Evolutionary conservation across 768 basidiomycete species (phyloP), one percentile per base, ranked within the genome.

Genomic region (Epithele typhae): DNA sequence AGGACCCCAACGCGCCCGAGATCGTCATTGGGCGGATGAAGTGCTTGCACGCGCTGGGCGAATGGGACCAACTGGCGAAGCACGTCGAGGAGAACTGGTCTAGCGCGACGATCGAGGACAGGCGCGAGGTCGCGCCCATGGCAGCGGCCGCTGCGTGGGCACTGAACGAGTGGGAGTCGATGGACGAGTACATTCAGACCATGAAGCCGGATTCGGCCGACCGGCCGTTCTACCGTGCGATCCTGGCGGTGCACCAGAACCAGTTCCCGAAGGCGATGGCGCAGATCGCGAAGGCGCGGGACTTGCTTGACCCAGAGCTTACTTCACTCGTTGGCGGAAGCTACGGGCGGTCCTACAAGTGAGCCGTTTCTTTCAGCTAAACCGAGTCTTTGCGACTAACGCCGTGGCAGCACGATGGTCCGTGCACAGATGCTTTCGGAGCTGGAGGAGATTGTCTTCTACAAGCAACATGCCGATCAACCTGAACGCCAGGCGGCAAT

Each of bases 341-440:
- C 46, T 98, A 98, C 69, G 92, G 90, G n/a, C 81, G 95, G 27
- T 90, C 93, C 2, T 98, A 98, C 67, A 92, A 92, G 94, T 95
- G 55, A 68, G 80, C 64, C 9, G 15, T 21, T 39, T 35, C 3
- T 23, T 33, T 4, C 14, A n/a, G n/a, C n/a, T n/a, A n/a, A n/a
- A n/a, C n/a, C 25, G 30, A 14, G n/a, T 3, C 7, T 19, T 35
- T n/a, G n/a, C 22, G 34, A 25, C 15, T n/a, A 11, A 5, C 19
- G 17, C 14, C 36, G 57, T 14, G 45, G 3, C 52, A 97, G 93
- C 60, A 86, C 89, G 25, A 87, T 98, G 75, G 94, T 99, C 45
- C 87, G 96, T 9, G 93, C 96, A 1, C 96, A 99, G 67, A 95
- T 97, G 91, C 75, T 99, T 12, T 93, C 95, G 1, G 96, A 99